phyloP scores from a whole-genome alignment of 2,329 filamentous ascomycete species.

The Xylariales sp. region DNA sequence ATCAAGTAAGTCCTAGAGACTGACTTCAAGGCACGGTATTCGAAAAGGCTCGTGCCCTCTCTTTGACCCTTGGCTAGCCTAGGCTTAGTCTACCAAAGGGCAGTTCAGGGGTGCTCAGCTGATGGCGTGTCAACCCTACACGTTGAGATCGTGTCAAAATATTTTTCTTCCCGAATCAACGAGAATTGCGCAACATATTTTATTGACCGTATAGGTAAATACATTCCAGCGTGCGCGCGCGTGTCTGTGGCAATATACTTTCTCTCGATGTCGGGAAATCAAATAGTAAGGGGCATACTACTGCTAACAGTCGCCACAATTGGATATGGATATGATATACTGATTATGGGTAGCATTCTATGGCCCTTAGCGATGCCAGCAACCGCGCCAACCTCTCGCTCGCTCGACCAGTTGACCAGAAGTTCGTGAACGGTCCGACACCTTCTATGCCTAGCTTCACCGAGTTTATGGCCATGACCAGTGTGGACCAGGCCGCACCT shows the following conservation, averaged over 20 bases:
- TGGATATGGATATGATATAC: not conserved
- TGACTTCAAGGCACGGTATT: not conserved
- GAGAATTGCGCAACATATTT: not conserved
- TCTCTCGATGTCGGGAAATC: constrained; percentile 12
- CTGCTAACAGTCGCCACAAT: not conserved
- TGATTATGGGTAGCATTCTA: constrained; percentile 1
- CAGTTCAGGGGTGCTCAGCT: constrained; percentile 6
- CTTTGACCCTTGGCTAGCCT: not conserved
- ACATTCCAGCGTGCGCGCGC: not conserved
- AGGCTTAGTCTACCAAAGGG: not conserved
- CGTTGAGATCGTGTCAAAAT: constrained; percentile 5
- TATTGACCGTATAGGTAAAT: not conserved
- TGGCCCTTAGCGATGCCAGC: constrained; percentile 18
- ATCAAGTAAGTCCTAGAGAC: not conserved
- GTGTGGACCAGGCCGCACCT: not conserved
- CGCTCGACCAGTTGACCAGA: not conserved
- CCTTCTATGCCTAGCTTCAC: not conserved
- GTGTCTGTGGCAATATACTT: not conserved
- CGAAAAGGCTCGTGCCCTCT: constrained; percentile 11
- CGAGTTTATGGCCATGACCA: constrained; percentile 10
- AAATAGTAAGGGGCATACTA: constrained; percentile 5
- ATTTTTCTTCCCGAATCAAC: not conserved
- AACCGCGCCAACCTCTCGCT: constrained; percentile 23
- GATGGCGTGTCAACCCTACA: not conserved
- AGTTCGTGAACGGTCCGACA: not conserved